These are phyloP conservation scores for Syncephalastrum sp. DNA, from an alignment of 371 early-diverging fungal genomes.

Conservation along the genomic window DNA sequence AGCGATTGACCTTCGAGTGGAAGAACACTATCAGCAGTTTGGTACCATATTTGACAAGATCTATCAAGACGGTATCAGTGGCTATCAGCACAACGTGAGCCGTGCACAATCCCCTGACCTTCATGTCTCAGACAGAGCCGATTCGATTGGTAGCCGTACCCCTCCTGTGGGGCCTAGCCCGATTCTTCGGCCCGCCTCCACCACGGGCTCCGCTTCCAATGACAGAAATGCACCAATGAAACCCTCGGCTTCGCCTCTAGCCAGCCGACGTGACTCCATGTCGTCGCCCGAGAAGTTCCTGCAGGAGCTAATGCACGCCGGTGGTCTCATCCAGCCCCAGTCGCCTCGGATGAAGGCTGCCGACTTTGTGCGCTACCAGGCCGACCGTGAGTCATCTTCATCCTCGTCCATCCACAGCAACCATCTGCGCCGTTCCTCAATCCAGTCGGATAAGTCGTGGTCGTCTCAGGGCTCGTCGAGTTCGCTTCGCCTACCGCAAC, in stretches of 20 bases:
- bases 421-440: conserved; percentile 37
- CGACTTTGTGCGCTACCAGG: conserved; percentile 26
- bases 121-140: conserved; percentile 19
- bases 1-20: conserved; percentile 38
- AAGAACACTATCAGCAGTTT: conserved; percentile 37
- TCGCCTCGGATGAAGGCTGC: conserved; percentile 11
- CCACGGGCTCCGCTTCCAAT: conserved; percentile 10
- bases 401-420: conserved; percentile 40
- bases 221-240: conserved; percentile 19
- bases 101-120: conserved; percentile 9
- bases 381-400: conserved; percentile 34
- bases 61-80: conserved; percentile 51
- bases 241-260: conserved; percentile 33
- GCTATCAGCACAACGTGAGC: conserved; percentile 2
- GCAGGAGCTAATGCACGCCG: conserved; percentile 28
- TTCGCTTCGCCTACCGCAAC: background rate
- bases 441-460: conserved; percentile 36
- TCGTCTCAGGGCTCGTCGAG: conserved; percentile 12
- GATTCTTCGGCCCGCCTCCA: conserved; percentile 9
- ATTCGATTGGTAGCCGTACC: conserved; percentile 1
- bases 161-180: conserved; percentile 9
- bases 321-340: background rate
- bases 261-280: conserved; percentile 34
- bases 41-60: conserved; percentile 57
- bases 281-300: conserved; percentile 47